Base-by-base conservation (phyloP, 345 rosid genomes). In the Zanthoxylum bungeanum region DNA sequence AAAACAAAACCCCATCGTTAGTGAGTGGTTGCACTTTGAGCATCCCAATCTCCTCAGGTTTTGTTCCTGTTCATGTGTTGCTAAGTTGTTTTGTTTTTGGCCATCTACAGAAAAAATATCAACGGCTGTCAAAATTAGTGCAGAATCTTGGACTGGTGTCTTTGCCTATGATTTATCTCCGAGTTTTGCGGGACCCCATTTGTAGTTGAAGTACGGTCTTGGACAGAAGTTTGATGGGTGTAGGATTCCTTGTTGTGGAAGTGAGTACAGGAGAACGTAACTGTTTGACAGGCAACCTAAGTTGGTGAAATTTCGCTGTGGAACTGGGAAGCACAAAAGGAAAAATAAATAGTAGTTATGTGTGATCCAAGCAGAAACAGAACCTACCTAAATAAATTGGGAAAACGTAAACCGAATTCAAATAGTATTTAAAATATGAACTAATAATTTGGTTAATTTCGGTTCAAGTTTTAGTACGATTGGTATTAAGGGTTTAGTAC, bases 1-100 rank as follows among this genome's bases (percentile, higher is more conserved):
- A 51, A 51, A 27, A 34, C 36, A 49, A 73, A 88, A 86, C 86
- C 96, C 73, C 91, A 92, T 90, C 91, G 65, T 9, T 42, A 84
- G 83, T 70, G 91, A 82, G 96, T 92, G 96, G 96, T 73, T 74
- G 42, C 69, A 57, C 33, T 33, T 66, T 22, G 21, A 49, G 78
- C 51, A 37, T 30, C 71, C 81, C 79, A 68, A 73, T 69, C 77
- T 55, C 40, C 21, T 27, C 10, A 34, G 40, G 30, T 66, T 37
- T 46, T 16, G 28, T 52, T 74, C 49, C 11, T 10, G 64, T 69
- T 58, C 51, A 4, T 5, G 31, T 62, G 76, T 31, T 46, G 9
- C 72, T 55, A 40, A 1, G 14, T 16, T 44, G n/a, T n/a, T n/a
- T n/a, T n/a, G n/a, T n/a, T n/a, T n/a, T n/a, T n/a, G n/a, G n/a